Percentiles rank a stretch among this genome's conserved stretches.
phyloP scores from a whole-genome alignment of 1,139 yeast genomes.

The Groenewaldozyma auringiensis region DNA sequence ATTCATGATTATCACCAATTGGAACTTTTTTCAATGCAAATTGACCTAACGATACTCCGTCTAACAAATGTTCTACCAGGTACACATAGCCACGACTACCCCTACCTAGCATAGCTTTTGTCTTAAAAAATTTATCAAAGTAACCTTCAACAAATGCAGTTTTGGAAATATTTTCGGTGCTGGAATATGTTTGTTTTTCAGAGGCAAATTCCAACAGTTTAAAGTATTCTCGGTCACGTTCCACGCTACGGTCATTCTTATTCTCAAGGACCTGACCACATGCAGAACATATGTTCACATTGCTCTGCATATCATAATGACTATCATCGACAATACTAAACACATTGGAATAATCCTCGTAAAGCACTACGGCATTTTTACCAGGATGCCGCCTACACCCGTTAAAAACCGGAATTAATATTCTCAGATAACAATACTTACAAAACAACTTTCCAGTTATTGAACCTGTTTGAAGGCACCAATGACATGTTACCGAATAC shows the following conservation, averaged over 20 bases:
- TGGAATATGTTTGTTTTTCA: conserved; percentile 8
- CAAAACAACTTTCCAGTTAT: conserved; percentile 29
- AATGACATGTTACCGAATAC: conserved; percentile 24
- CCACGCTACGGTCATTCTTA: neutral
- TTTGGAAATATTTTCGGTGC: conserved; percentile 17
- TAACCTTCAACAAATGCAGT: conserved; percentile 63
- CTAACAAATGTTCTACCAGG: conserved; percentile 71
- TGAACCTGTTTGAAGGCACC: conserved; percentile 22
- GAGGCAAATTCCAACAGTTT: conserved; percentile 20
- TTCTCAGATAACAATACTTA: too few species aligned
- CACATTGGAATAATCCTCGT: conserved; percentile 24
- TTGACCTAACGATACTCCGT: conserved; percentile 62
- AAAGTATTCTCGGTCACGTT: conserved; percentile 25
- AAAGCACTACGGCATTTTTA: conserved; percentile 28
- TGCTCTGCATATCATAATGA: neutral
- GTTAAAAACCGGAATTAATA: too few species aligned
- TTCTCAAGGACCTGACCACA: conserved; percentile 22
- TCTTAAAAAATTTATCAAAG: conserved; percentile 56
- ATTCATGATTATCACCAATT: conserved; percentile 64
- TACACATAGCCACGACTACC: conserved; percentile 83
- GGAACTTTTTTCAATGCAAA: conserved; percentile 82
- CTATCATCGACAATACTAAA: conserved; percentile 27
- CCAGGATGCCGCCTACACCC: conserved; percentile 26
- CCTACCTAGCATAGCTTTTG: conserved; percentile 50
- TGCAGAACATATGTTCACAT: conserved; percentile 16